Evolutionary conservation across 495 filamentous ascomycete species (phyloP).

Genomic region (Parmelia sp.): DNA sequence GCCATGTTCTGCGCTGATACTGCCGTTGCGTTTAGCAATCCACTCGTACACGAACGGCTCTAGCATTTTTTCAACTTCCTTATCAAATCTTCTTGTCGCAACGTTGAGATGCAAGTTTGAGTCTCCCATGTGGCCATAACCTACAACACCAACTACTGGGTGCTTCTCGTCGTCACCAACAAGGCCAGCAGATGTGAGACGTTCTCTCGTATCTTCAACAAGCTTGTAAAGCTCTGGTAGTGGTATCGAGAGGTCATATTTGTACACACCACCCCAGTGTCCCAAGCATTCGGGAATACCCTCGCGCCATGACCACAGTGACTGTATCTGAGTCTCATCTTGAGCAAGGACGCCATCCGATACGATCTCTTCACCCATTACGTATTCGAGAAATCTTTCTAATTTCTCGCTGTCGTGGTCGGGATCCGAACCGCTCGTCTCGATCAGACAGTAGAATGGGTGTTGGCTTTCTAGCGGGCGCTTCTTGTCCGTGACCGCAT

Average conservation of each 20-base stretch:
- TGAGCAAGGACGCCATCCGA: conserved; percentile 84
- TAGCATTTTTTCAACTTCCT: conserved; percentile 77
- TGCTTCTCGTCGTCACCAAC: conserved; percentile 69
- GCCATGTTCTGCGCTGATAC: conserved; percentile 94
- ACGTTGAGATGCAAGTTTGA: conserved; percentile 92
- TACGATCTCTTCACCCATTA: conserved; percentile 80
- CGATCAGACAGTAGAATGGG: conserved; percentile 93
- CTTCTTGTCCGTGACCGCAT: conserved; percentile 65
- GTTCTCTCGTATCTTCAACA: conserved; percentile 72
- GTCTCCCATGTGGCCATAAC: conserved; percentile 97
- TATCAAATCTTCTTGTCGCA: conserved; percentile 71
- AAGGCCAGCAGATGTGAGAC: conserved; percentile 64
- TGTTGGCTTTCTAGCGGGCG: conserved; percentile 72
- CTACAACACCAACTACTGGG: conserved; percentile 83
- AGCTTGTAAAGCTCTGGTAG: conserved; percentile 79
- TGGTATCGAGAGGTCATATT: conserved; percentile 96
- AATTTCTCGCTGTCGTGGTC: conserved; percentile 91
- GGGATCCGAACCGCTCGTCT: conserved; percentile 88
- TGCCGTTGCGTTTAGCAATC: conserved; percentile 78
- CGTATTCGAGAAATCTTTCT: conserved; percentile 75
- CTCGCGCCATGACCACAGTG: conserved; percentile 89
- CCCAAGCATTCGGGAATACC: conserved; percentile 81
- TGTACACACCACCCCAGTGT: conserved; percentile 94
- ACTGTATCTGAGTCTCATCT: conserved; percentile 79
- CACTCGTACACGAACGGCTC: conserved; percentile 98